phyloP scores from a whole-genome alignment of 768 basidiomycete genomes.

The Gymnopilus junonius region DNA sequence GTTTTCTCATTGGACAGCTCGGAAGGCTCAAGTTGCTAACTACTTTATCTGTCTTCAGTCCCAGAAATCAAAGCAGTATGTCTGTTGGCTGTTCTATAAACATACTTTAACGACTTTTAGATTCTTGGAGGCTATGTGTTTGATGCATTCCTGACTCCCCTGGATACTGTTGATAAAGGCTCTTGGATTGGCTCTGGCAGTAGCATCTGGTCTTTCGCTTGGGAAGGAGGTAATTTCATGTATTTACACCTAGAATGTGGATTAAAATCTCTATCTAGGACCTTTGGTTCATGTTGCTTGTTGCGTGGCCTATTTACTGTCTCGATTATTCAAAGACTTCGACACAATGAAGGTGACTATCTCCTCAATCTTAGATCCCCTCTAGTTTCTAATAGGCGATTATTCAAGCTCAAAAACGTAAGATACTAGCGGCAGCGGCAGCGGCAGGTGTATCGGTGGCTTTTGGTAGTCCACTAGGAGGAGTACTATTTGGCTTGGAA shows the following conservation, averaged over 20 bases:
- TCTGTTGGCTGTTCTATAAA: not conserved
- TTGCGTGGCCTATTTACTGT: conserved; percentile 77
- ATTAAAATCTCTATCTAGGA: conserved; percentile 46
- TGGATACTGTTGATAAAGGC: conserved; percentile 89
- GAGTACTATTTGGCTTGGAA: conserved; percentile 86
- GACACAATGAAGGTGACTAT: conserved; percentile 72
- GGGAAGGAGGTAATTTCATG: conserved; percentile 75
- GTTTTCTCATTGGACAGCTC: not conserved
- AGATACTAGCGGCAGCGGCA: conserved; percentile 80
- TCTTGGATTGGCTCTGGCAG: conserved; percentile 79
- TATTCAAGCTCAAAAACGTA: conserved; percentile 74
- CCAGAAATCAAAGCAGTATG: conserved; percentile 81
- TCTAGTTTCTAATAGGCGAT: not conserved
- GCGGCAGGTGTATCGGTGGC: conserved; percentile 89
- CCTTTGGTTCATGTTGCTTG: conserved; percentile 87
- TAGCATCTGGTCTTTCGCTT: conserved; percentile 83
- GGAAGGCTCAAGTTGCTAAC: not conserved
- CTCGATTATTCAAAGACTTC: conserved; percentile 68
- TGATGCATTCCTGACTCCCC: conserved; percentile 81
- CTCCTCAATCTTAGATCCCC: not conserved
- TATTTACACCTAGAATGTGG: conserved; percentile 1
- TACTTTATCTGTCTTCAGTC: conserved; percentile 40
- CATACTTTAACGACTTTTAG: conserved; percentile 34
- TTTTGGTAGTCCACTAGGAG: conserved; percentile 86
- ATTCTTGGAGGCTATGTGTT: conserved; percentile 87